Conservation (phyloP, 176 grass and related monocot genomes). For the Ensete ventricosum region DNA sequence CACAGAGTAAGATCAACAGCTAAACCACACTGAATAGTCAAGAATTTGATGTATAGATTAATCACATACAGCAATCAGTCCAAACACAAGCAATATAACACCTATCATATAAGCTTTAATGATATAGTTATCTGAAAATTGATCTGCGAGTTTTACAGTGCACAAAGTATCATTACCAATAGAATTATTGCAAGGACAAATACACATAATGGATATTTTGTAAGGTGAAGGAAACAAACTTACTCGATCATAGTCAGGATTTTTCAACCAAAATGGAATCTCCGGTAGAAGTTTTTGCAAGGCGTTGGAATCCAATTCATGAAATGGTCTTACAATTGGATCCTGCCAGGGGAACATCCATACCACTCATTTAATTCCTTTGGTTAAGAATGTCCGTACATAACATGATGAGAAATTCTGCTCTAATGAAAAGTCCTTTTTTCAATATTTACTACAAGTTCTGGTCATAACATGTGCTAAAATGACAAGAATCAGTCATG, state of each 20-base stretch:
- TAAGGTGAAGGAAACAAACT: neutral
- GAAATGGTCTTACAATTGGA: slow-evolving; percentile 44
- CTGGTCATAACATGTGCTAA: neutral
- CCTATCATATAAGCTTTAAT: too few species aligned
- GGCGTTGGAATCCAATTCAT: slow-evolving; percentile 49
- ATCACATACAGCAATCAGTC: too few species aligned
- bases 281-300: slow-evolving; percentile 49
- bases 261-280: slow-evolving; percentile 87
- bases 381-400: neutral
- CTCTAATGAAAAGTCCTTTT: neutral
- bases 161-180: neutral
- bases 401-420: neutral
- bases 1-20: too few species aligned
- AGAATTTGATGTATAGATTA: too few species aligned
- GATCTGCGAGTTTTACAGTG: neutral
- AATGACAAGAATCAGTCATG: neutral
- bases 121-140: too few species aligned
- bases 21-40: too few species aligned
- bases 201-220: neutral
- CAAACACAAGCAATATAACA: too few species aligned
- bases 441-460: too few species aligned
- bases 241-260: slow-evolving; percentile 88
- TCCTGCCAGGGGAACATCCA: slow-evolving; percentile 46
- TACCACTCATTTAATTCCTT: neutral
- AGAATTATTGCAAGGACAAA: neutral